Evolutionary conservation across 139 green algal species (phyloP), one percentile per base, ranked within the genome.

Genomic region (Volvox reticuliferus): DNA sequence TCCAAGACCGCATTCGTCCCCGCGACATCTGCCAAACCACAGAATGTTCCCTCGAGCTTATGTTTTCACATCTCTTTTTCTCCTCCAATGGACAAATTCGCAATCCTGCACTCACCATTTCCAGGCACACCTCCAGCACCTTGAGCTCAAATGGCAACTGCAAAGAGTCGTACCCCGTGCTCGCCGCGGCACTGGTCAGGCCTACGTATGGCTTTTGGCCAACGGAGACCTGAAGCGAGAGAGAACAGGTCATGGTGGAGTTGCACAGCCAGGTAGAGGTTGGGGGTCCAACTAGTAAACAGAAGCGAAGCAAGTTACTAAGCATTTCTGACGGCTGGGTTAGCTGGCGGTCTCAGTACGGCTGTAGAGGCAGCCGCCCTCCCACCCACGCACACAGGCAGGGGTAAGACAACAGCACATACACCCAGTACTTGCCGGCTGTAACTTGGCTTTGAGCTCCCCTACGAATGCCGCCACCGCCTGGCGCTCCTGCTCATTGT

Each of bases 91-190:
- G 6, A 5, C 22, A 5, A 61, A 24, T 36, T 35, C 24, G 18
- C 79, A 30, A 32, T 65, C 19, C 24, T n/a, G 18, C 20, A 13
- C 86, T 63, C 87, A 91, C 87, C 87, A 91, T 79, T 55, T 91
- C 87, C 61, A 91, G 63, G 91, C 93, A 95, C 17, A 94, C 88
- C 83, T 94, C 90, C 82, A 93, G 88, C 78, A 90, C 90, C 62
- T 94, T 94, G 32, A 93, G 90, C 90, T 93, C 90, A 81, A 94
- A 93, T 17, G 90, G 83, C 75, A 94, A 77, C 79, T 93, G 63
- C 82, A 90, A 73, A 12, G 71, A 85, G 71, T 81, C 55, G 80
- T 89, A 84, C 21, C 61, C 68, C 63, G 81, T 69, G 18, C 19
- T 33, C 0, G n/a, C 71, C 3, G 30, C 36, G 44, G 32, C 37